A percentile compares a stretch with the other conserved stretches of the same genome.
phyloP scores from a whole-genome alignment of 176 grass and related monocot species.

The Thalia dealbata region DNA sequence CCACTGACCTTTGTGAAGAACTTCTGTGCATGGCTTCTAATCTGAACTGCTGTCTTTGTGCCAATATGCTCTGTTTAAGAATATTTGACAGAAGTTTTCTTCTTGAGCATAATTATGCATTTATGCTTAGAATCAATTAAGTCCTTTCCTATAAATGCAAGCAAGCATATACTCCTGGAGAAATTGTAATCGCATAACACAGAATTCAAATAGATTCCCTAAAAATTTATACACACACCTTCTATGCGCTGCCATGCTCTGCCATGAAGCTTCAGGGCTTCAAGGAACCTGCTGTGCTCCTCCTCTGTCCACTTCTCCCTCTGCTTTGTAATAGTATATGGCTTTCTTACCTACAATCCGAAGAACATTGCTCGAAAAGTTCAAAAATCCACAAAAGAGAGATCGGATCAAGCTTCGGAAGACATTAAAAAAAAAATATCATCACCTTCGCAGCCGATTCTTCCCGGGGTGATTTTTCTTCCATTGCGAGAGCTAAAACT shows the following conservation, averaged over 20 bases:
- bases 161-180: not conserved
- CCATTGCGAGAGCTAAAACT: slow-evolving; percentile 32
- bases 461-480: slow-evolving; percentile 61
- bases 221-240: slow-evolving; percentile 32
- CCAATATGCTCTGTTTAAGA: slow-evolving; percentile 79
- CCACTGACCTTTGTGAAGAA: slow-evolving; percentile 90
- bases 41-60: slow-evolving; percentile 94
- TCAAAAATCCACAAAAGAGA: not conserved
- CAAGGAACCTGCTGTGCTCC: slow-evolving; percentile 85
- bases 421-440: not conserved
- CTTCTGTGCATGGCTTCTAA: slow-evolving; percentile 97
- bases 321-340: slow-evolving; percentile 94
- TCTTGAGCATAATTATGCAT: not conserved
- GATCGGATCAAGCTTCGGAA: not conserved
- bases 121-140: no score
- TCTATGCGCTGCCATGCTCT: slow-evolving; percentile 96
- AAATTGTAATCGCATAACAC: not conserved
- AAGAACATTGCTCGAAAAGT: not conserved
- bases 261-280: slow-evolving; percentile 90
- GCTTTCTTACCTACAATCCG: slow-evolving; percentile 60
- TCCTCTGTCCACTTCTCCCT: slow-evolving; percentile 89
- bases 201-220: not conserved
- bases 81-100: slow-evolving; percentile 2
- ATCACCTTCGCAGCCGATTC: slow-evolving; percentile 63
- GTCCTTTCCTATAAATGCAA: not conserved